phyloP scores from a whole-genome alignment of 2,329 filamentous ascomycete species.

The Pseudogymnoascus sp. region DNA sequence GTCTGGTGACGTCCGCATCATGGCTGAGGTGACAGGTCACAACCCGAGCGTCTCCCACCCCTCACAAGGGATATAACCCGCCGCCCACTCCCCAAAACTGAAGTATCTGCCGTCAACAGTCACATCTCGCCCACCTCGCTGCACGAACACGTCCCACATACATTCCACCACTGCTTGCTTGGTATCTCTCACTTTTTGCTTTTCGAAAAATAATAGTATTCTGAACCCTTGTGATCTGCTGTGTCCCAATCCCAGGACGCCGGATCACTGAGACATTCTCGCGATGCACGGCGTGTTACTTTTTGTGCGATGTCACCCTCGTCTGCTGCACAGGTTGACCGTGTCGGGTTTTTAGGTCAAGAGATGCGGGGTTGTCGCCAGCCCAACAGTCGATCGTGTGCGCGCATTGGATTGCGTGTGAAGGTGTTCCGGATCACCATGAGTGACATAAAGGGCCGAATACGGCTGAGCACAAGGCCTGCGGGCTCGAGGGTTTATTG shows the following conservation, averaged over 20 bases:
- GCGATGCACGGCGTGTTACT: not conserved
- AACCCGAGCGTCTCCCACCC: not conserved
- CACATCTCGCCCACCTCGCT: slow-evolving; percentile 6
- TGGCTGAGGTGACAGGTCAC: slow-evolving; percentile 1
- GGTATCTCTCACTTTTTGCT: not conserved
- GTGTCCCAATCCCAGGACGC: slow-evolving; percentile 1
- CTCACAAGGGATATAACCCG: slow-evolving; percentile 1
- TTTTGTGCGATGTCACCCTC: not conserved
- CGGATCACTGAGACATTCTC: not conserved
- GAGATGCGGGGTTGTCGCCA: not conserved
- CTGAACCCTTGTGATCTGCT: not conserved
- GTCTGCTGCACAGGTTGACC: not conserved
- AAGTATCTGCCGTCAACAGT: not conserved
- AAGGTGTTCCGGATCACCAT: not conserved
- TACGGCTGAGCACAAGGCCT: not conserved
- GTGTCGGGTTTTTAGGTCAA: not conserved
- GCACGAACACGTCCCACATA: not conserved
- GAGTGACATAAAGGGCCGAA: slow-evolving; percentile 2
- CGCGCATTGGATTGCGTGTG: not conserved
- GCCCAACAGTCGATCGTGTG: not conserved
- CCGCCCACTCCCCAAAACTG: not conserved
- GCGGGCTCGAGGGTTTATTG: not conserved
- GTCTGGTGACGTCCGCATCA: not conserved
- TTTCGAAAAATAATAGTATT: not conserved
- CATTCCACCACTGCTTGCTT: not conserved